These are phyloP conservation scores for Collybiopsis luxurians DNA, from an alignment of 768 basidiomycete genomes.

Conservation along the genomic window DNA sequence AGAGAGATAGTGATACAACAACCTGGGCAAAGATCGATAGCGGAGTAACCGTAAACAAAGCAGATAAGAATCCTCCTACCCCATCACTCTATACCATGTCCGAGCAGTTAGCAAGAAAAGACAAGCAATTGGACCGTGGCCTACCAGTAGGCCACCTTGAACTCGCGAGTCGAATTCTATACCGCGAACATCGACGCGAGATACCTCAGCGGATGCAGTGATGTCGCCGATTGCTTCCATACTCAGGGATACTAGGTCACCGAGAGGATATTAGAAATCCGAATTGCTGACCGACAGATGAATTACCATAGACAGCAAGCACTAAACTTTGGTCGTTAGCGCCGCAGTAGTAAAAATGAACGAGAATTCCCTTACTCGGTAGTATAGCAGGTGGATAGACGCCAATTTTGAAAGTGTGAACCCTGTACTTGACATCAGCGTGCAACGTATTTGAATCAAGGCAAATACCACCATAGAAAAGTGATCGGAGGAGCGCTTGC, in stretches of 20 bases:
- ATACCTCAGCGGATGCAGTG: conserved; percentile 81
- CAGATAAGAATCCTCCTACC: conserved; percentile 76
- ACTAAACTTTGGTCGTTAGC: conserved; percentile 4
- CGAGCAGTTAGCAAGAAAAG: conserved; percentile 17
- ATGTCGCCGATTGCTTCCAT: conserved; percentile 89
- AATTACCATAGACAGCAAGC: conserved; percentile 35
- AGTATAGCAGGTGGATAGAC: conserved; percentile 71
- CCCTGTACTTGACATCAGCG: conserved; percentile 36
- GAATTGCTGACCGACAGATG: neutral
- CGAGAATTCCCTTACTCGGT: conserved; percentile 17
- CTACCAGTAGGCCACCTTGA: conserved; percentile 75
- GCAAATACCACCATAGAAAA: conserved; percentile 59
- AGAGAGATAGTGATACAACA: neutral
- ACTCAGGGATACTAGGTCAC: conserved; percentile 53
- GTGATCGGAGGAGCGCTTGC: conserved; percentile 72
- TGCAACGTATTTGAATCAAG: neutral
- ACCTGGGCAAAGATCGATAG: conserved; percentile 76
- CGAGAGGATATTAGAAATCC: neutral
- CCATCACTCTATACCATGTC: conserved; percentile 58
- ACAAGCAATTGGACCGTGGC: conserved; percentile 12
- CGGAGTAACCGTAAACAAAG: conserved; percentile 78
- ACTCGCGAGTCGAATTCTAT: conserved; percentile 78
- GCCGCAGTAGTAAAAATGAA: too few relatives aligned
- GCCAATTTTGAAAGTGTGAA: conserved; percentile 70
- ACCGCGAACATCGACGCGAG: conserved; percentile 69